Evolutionary conservation across 352 stramenopile species (phyloP).

Genomic region (Nothophytophthora sp.): DNA sequence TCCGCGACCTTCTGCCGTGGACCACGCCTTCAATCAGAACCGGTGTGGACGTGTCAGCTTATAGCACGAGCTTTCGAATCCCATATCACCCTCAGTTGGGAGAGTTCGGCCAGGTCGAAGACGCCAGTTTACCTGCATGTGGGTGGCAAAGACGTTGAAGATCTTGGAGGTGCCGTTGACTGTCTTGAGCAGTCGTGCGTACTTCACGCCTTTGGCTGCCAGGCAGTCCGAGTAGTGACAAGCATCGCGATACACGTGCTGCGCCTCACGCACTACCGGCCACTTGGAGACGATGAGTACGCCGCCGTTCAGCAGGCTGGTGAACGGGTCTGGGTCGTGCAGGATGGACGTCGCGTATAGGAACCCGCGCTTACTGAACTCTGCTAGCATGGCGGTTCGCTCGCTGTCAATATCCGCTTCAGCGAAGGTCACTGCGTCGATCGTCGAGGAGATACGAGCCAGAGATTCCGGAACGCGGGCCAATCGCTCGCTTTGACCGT

Average conservation of each 20-base stretch:
- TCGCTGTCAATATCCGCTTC: conserved; percentile 59
- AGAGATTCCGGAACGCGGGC: conserved; percentile 60
- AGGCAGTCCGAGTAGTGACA: conserved; percentile 87
- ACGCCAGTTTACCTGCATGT: conserved; percentile 61
- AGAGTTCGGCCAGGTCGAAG: too few species aligned
- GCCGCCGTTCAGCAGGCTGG: conserved; percentile 77
- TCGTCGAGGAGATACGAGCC: conserved; percentile 34
- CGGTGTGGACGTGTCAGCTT: neutral
- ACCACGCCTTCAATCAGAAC: conserved; percentile 55
- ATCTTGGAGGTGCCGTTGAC: conserved; percentile 51
- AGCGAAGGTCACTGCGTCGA: conserved; percentile 82
- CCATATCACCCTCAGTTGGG: neutral
- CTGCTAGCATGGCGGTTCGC: conserved; percentile 56
- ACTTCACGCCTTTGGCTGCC: conserved; percentile 85
- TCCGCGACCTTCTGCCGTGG: conserved; percentile 51
- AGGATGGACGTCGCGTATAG: conserved; percentile 68
- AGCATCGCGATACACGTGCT: conserved; percentile 76
- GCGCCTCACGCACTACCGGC: conserved; percentile 74
- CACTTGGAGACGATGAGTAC: conserved; percentile 84
- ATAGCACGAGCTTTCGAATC: neutral
- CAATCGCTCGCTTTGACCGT: conserved; percentile 71
- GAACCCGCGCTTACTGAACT: conserved; percentile 62
- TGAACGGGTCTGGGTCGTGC: conserved; percentile 80
- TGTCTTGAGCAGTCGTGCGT: conserved; percentile 73
- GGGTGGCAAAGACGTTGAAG: conserved; percentile 86